phyloP scores from a whole-genome alignment of 2,329 filamentous ascomycete genomes.

The Colletotrichum lini region DNA sequence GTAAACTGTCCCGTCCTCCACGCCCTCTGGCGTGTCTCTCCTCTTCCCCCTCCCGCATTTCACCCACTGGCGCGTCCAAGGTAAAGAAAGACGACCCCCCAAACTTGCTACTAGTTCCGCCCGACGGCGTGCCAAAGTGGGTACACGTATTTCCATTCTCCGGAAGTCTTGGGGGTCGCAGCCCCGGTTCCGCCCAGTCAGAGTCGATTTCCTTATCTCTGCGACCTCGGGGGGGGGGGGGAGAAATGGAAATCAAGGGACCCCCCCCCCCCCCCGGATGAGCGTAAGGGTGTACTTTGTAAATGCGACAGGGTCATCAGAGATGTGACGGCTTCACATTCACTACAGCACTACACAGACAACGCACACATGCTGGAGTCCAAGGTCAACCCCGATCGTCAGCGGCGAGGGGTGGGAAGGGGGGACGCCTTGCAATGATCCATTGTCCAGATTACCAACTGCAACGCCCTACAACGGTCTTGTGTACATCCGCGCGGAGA shows the following conservation, averaged over 20 bases:
- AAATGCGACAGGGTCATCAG: not conserved
- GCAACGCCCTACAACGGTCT: slow-evolving; percentile 24
- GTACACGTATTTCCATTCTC: not conserved
- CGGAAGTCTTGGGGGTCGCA: slow-evolving; percentile 3
- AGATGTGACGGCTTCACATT: not conserved
- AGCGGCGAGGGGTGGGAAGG: not conserved
- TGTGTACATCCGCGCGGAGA: slow-evolving; percentile 3
- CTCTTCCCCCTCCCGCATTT: not conserved
- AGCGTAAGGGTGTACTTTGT: not conserved
- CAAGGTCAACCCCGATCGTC: not conserved
- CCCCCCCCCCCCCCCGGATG: not conserved
- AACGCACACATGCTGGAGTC: not conserved
- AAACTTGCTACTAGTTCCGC: slow-evolving; percentile 11
- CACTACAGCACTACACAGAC: too few relatives aligned
- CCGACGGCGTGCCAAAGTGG: slow-evolving; percentile 35
- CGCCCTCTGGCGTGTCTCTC: not conserved
- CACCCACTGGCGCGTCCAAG: slow-evolving; percentile 2
- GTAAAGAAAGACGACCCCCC: not conserved
- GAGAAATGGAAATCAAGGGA: slow-evolving; percentile 6
- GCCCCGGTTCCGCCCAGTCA: slow-evolving; percentile 21
- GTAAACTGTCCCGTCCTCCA: not conserved
- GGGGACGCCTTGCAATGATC: not conserved
- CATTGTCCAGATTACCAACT: slow-evolving; percentile 3
- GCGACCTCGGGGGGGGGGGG: slow-evolving; percentile 34
- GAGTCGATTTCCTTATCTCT: slow-evolving; percentile 35